Conservation (phyloP, 805 yeast genomes). For the Ogataea corticis region DNA sequence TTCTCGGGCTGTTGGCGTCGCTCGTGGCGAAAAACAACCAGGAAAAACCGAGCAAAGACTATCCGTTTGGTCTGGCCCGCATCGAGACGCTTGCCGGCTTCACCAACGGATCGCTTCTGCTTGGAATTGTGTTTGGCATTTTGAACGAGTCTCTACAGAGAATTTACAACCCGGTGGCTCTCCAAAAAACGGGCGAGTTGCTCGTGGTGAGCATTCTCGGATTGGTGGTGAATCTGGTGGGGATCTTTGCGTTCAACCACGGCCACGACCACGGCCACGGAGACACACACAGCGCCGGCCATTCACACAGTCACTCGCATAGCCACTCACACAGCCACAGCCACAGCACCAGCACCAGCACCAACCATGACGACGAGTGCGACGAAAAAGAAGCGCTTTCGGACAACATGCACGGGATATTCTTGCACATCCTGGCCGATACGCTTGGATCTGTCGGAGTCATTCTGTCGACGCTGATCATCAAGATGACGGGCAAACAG, state of each 20-base stretch:
- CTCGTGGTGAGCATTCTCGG: slow-evolving; percentile 85
- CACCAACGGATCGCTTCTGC: slow-evolving; percentile 83
- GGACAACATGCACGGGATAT: slow-evolving; percentile 90
- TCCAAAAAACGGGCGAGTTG: slow-evolving; percentile 81
- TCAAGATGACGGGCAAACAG: slow-evolving; percentile 62
- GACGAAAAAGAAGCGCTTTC: slow-evolving; percentile 46
- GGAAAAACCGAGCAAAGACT: slow-evolving; percentile 39
- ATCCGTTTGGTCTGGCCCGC: slow-evolving; percentile 82
- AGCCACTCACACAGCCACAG: slow-evolving; percentile 31
- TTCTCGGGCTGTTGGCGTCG: slow-evolving; percentile 90
- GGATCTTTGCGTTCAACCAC: slow-evolving; percentile 92
- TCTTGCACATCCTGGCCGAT: slow-evolving; percentile 91
- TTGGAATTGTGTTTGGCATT: slow-evolving; percentile 89
- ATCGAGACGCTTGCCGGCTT: slow-evolving; percentile 94
- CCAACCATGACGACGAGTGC: slow-evolving; percentile 20
- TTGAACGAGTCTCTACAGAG: slow-evolving; percentile 85
- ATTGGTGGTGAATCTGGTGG: slow-evolving; percentile 82
- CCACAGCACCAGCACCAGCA: slow-evolving; percentile 7
- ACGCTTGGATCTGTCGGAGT: slow-evolving; percentile 97
- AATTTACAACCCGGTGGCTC: slow-evolving; percentile 69
- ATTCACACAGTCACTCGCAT: slow-evolving; percentile 27
- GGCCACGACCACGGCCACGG: slow-evolving; percentile 57
- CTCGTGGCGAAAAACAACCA: slow-evolving; percentile 34
- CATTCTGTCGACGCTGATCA: slow-evolving; percentile 81
- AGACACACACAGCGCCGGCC: slow-evolving; percentile 36